Base-by-base conservation (phyloP, 2,329 filamentous ascomycete species). In the Cercospora sp. region DNA sequence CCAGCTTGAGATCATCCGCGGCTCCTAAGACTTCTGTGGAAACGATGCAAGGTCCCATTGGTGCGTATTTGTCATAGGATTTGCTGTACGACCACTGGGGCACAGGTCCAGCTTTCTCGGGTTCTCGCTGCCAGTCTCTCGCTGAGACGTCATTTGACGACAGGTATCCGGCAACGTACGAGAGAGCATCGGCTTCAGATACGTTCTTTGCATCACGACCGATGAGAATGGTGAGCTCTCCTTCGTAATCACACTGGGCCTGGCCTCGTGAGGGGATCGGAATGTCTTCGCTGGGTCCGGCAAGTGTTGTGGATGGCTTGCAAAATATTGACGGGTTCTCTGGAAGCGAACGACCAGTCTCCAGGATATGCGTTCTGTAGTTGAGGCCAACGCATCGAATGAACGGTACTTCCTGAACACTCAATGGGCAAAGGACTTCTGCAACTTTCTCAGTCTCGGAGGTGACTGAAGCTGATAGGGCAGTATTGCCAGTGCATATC, bases 71-170 rank as follows among this genome's bases (percentile, higher is more conserved):
- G 71, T 88, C 85, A 64, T 88, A 88, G 0, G 85, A 85, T 70
- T 88, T 88, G 21, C 80, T 82, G 71, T 87, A 88, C 0, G 83
- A 81, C 85, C 85, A 88, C 72, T 88, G 87, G 0, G 85, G 85
- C 0, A 87, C 83, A 0, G 76, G 79, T 0, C 85, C 85, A 0
- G 85, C 85, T 53, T 74, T 72, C 45, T 68, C 66, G 24, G 69
- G 70, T 12, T 74, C 71, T 65, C 71, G 70, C 68, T 77, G 77
- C 76, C 90, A 93, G 71, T 91, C 90, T 45, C 91, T 87, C 79
- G 92, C 90, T 13, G 89, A 91, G 21, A 94, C 86, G 77, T 94
- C 91, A 78, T 94, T 91, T 65, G 90, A 90, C 34, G 91, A 85
- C 1, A 88, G 84, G 76, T 93, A 94, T 2, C 91, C 91, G 1